Conservation (phyloP, 2,329 filamentous ascomycete genomes). For the Aureobasidium subglaciale region DNA sequence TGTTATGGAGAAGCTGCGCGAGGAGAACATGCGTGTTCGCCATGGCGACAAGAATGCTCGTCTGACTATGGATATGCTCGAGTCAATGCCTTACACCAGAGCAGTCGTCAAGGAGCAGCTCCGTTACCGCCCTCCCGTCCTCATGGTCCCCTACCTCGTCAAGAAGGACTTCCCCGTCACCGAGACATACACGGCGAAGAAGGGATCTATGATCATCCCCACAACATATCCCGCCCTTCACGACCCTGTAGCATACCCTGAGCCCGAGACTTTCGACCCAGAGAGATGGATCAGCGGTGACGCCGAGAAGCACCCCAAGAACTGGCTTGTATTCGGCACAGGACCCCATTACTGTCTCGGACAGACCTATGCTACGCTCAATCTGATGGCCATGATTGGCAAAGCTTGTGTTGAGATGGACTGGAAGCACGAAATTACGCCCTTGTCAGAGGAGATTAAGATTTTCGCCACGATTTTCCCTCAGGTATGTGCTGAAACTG, state of each 20-base stretch:
- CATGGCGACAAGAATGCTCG: constrained; percentile 65
- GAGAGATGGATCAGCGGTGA: constrained; percentile 87
- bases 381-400: constrained; percentile 81
- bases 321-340: constrained; percentile 84
- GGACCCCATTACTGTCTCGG: constrained; percentile 96
- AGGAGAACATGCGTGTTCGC: constrained; percentile 75
- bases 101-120: constrained; percentile 87
- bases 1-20: constrained; percentile 66
- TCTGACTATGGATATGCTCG: constrained; percentile 77
- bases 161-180: constrained; percentile 96
- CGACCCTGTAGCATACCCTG: constrained; percentile 84
- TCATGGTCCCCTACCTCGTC: constrained; percentile 91
- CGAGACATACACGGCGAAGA: constrained; percentile 80
- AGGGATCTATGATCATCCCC: constrained; percentile 92
- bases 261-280: constrained; percentile 82
- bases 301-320: constrained; percentile 87
- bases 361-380: constrained; percentile 83
- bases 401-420: constrained; percentile 64
- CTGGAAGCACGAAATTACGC: constrained; percentile 84
- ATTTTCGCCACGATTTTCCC: constrained; percentile 99
- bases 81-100: constrained; percentile 81
- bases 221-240: constrained; percentile 85
- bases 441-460: constrained; percentile 85
- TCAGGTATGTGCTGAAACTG: constrained; percentile 54
- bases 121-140: constrained; percentile 88